These are phyloP conservation scores for Aegilops speltoides DNA, from an alignment of 176 grass and related monocot genomes.

Conservation along the genomic window DNA sequence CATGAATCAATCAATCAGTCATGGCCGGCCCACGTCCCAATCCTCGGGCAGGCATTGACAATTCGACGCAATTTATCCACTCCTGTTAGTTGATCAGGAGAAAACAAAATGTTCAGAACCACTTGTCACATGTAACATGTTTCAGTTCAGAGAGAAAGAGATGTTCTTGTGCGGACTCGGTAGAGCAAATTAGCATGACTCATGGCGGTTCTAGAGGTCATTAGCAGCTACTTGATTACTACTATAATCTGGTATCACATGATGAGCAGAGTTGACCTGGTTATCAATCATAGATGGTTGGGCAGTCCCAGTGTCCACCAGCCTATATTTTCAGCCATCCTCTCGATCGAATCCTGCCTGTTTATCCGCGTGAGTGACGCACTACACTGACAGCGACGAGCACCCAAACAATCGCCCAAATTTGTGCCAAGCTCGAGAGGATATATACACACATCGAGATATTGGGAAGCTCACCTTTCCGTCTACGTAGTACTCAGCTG, in stretches of 20 bases:
- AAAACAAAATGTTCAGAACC: neutral
- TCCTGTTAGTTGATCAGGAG: neutral
- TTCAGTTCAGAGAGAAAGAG: neutral
- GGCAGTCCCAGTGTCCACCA: slow-evolving; percentile 20
- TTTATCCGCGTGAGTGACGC: slow-evolving; percentile 9
- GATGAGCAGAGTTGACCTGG: slow-evolving; percentile 32
- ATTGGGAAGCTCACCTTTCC: slow-evolving; percentile 17
- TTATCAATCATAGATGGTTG: neutral
- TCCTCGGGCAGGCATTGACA: neutral
- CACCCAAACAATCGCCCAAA: neutral
- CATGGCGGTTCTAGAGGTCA: neutral
- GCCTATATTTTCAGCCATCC: slow-evolving; percentile 14
- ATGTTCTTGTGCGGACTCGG: neutral
- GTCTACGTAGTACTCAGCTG: neutral
- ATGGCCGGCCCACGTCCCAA: neutral
- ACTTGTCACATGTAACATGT: neutral
- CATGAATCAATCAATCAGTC: neutral
- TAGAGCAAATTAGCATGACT: neutral
- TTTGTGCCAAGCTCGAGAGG: slow-evolving; percentile 15
- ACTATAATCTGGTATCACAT: neutral
- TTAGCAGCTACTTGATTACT: neutral
- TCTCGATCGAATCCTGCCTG: neutral
- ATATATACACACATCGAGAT: neutral
- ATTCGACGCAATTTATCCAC: neutral
- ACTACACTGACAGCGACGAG: neutral